Base-by-base conservation (phyloP, 768 basidiomycete species). In the Gloeopeniophorella convolvens region DNA sequence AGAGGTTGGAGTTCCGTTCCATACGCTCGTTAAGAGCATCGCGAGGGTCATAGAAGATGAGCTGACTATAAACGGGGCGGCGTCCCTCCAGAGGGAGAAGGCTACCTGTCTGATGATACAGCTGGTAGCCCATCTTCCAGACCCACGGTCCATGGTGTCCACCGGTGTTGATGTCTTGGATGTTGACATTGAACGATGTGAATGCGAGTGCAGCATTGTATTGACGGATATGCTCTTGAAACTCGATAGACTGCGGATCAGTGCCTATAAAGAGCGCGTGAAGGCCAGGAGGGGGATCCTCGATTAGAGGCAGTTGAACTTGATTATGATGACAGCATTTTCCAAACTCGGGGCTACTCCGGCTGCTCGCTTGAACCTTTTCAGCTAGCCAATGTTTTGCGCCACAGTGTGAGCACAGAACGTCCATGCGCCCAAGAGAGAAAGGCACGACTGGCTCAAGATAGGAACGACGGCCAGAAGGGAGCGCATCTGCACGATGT, bases 131-230 rank as follows among this genome's bases (percentile, higher is more conserved):
- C 5, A 75, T 65, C 0, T 54, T 47, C 46, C 70, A 73, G 8
- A 66, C 60, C 12, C 62, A 67, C 4, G 66, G 65, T 0, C 68
- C 70, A 58, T 59, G 16, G n/a, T n/a, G n/a, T 50, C 65, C 60
- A 57, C 56, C 33, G 40, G 64, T 61, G 26, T 68, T 43, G 3
- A 51, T 45, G 12, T 63, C 30, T 48, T 72, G 69, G 21, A 67
- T 54, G 4, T 53, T 37, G 1, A 66, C 64, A 9, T 65, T 65
- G 0, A 74, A 26, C 0, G 71, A 73, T 0, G 67, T 70, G 46
- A 74, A 72, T 0, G 71, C 60, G 39, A 75, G 59, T 1, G 74
- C 66, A 31, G 59, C 55, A 45, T 76, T 77, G 35, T 75, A 75
- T 23, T 69, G 65, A 10, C 66, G 56, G 7, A 74, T 71, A 5